Conservation (phyloP, 176 grass and related monocot species). For the Lolium rigidum region DNA sequence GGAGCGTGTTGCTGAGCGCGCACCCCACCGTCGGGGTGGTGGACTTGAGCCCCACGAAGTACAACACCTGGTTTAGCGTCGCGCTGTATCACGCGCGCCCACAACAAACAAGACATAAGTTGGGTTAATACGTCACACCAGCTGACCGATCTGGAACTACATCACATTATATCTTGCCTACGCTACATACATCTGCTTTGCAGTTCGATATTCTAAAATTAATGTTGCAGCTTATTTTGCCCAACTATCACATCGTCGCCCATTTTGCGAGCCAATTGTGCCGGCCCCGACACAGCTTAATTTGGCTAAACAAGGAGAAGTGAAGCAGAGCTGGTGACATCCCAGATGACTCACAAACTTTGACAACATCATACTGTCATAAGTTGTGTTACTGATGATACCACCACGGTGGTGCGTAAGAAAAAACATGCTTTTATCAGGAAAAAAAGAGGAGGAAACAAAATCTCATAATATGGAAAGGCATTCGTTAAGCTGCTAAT, state of each 20-base stretch:
- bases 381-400: slow-evolving; percentile 4
- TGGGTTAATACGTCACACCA: background rate
- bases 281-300: too few relatives aligned
- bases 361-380: background rate
- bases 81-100: slow-evolving; percentile 44
- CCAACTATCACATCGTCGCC: background rate
- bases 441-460: background rate
- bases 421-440: background rate
- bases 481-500: slow-evolving; percentile 53
- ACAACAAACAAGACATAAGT: background rate
- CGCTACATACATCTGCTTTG: too few relatives aligned
- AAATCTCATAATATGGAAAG: slow-evolving; percentile 41
- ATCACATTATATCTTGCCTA: too few relatives aligned
- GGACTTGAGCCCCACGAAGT: slow-evolving; percentile 80
- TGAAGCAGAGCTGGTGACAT: background rate
- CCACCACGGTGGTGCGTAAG: background rate
- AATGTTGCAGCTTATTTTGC: background rate
- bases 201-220: too few relatives aligned
- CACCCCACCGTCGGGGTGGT: slow-evolving; percentile 81
- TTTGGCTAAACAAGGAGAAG: background rate
- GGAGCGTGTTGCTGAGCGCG: slow-evolving; percentile 83
- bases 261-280: background rate
- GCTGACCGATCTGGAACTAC: background rate
- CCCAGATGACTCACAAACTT: background rate
- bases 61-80: slow-evolving; percentile 83